phyloP scores from a whole-genome alignment of 192 early-diverging fungal species.

The Coemansia sp. region DNA sequence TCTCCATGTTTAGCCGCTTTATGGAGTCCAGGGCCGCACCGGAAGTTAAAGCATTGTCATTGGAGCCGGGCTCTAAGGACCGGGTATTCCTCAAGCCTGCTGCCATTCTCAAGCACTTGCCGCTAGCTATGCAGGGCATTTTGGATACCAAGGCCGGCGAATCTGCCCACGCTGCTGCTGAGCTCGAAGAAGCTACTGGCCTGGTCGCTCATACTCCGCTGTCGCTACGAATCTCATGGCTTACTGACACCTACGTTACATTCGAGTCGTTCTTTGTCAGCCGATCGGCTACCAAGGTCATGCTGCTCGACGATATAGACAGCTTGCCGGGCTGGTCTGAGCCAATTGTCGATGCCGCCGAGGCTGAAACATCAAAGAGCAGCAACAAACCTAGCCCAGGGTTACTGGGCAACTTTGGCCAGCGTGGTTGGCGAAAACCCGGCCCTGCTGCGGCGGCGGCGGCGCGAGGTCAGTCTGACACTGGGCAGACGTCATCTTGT shows the following conservation, averaged over 20 bases:
- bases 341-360: slow-evolving; percentile 5
- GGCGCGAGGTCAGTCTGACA: background rate
- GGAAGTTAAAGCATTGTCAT: slow-evolving; percentile 11
- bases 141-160: slow-evolving; percentile 1
- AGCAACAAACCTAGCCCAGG: background rate
- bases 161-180: background rate
- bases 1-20: slow-evolving; percentile 79
- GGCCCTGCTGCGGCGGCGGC: background rate
- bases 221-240: slow-evolving; percentile 28
- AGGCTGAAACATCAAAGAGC: background rate
- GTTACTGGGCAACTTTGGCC: background rate
- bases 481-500: slow-evolving; percentile 50
- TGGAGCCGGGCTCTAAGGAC: slow-evolving; percentile 10
- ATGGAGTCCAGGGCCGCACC: slow-evolving; percentile 73
- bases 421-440: background rate
- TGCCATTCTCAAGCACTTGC: slow-evolving; percentile 13
- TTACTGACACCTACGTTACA: slow-evolving; percentile 32
- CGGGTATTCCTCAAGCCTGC: slow-evolving; percentile 38
- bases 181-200: slow-evolving; percentile 28
- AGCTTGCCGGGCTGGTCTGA: slow-evolving; percentile 30
- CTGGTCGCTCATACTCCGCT: slow-evolving; percentile 35
- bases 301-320: slow-evolving; percentile 44
- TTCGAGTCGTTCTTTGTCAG: slow-evolving; percentile 43
- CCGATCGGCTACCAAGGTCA: slow-evolving; percentile 37
- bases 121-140: slow-evolving; percentile 10